Percentiles rank a stretch among this genome's conserved stretches.
Conservation (phyloP, 1,284 basidiomycete genomes). For the Ceratobasidium papillatum region DNA sequence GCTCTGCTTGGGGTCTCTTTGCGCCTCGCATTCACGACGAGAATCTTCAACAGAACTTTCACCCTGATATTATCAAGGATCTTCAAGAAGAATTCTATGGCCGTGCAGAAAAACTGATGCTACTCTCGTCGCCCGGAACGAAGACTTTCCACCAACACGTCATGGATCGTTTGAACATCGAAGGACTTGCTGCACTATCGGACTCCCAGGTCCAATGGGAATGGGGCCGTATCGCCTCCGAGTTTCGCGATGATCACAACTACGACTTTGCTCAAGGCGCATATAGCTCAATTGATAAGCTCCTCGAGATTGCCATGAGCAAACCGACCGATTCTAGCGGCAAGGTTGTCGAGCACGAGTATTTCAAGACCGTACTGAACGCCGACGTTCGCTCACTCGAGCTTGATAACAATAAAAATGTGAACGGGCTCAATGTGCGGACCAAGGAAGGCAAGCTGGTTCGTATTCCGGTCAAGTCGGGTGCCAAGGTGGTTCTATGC, state of each 20-base stretch:
- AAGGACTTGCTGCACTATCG: background rate
- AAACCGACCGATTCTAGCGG: constrained; percentile 14
- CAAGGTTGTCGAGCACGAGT: constrained; percentile 4
- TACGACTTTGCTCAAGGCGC: constrained; percentile 46
- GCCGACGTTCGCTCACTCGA: constrained; percentile 41
- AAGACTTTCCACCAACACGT: constrained; percentile 41
- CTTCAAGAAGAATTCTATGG: constrained; percentile 19
- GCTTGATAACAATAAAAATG: background rate
- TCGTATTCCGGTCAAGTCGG: constrained; percentile 33
- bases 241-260: constrained; percentile 44
- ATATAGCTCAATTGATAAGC: constrained; percentile 46
- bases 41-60: constrained; percentile 40
- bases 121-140: constrained; percentile 41
- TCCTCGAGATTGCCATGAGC: constrained; percentile 47
- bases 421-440: constrained; percentile 35
- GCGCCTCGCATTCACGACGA: constrained; percentile 44
- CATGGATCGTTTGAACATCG: constrained; percentile 46
- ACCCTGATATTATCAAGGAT: background rate
- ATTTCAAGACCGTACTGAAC: constrained; percentile 45
- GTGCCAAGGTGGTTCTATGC: constrained; percentile 43
- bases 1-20: constrained; percentile 46
- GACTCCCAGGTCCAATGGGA: constrained; percentile 43
- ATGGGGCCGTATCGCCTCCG: constrained; percentile 46
- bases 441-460: constrained; percentile 22
- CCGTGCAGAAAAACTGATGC: constrained; percentile 43